A percentile compares a stretch with the other conserved stretches of the same genome.
Conservation (phyloP, 2,329 filamentous ascomycete species). For the Periconia sp. region DNA sequence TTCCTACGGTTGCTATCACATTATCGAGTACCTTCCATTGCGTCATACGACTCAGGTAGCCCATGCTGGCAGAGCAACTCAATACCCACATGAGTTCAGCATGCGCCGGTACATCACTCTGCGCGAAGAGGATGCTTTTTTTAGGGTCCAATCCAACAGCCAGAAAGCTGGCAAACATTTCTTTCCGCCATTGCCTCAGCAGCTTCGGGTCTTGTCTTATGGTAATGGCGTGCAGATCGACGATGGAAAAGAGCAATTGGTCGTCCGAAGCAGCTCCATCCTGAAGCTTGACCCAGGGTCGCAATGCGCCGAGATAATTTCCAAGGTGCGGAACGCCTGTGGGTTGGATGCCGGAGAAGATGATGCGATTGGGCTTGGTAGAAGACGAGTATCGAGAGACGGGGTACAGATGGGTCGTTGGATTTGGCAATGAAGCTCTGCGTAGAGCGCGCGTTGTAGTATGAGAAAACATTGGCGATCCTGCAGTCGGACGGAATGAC, state of each 20-base stretch:
- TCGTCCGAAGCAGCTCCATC: slow-evolving; percentile 59
- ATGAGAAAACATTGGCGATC: slow-evolving; percentile 25
- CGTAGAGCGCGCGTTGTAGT: slow-evolving; percentile 18
- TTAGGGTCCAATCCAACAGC: slow-evolving; percentile 81
- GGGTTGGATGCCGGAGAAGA: slow-evolving; percentile 97
- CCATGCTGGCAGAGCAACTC: slow-evolving; percentile 86
- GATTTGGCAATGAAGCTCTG: slow-evolving; percentile 14
- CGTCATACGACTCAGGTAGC: slow-evolving; percentile 96
- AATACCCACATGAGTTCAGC: slow-evolving; percentile 96
- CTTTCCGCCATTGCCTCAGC: slow-evolving; percentile 66
- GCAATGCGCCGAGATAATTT: slow-evolving; percentile 90
- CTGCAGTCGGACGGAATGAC: neutral
- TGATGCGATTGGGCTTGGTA: slow-evolving; percentile 29
- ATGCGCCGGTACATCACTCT: slow-evolving; percentile 76
- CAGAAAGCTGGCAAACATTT: slow-evolving; percentile 77
- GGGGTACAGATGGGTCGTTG: slow-evolving; percentile 3
- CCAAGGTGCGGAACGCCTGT: slow-evolving; percentile 92
- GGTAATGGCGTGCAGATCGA: slow-evolving; percentile 93
- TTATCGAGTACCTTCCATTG: slow-evolving; percentile 90
- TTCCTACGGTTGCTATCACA: neutral
- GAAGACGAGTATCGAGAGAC: neutral
- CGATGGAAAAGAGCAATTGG: slow-evolving; percentile 79
- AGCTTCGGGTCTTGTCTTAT: slow-evolving; percentile 62
- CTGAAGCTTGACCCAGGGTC: slow-evolving; percentile 83
- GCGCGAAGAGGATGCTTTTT: slow-evolving; percentile 78